Evolutionary conservation across 2,329 filamentous ascomycete genomes (phyloP).

Genomic region (Alternaria sp.): DNA sequence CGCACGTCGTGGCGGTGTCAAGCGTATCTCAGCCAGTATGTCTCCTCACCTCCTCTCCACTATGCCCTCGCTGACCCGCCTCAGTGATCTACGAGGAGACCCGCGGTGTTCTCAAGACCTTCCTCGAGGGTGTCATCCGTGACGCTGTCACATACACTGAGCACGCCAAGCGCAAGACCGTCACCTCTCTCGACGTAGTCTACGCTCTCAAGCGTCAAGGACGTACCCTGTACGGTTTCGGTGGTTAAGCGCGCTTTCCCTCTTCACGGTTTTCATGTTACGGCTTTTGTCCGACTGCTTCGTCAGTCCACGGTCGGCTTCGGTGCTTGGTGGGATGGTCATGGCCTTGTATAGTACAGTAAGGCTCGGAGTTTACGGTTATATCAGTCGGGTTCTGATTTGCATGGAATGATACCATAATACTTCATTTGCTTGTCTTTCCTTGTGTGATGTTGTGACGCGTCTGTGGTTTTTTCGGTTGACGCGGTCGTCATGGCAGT

Average conservation of each 20-base stretch:
- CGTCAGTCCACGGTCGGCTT: conserved; percentile 64
- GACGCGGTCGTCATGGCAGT: not conserved
- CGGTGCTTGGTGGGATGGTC: conserved; percentile 58
- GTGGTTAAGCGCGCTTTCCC: conserved; percentile 69
- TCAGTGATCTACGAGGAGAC: conserved; percentile 81
- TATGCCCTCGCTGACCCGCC: conserved; percentile 35
- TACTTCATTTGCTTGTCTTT: conserved; percentile 17
- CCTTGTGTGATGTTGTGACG: conserved; percentile 17
- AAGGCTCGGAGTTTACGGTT: conserved; percentile 48
- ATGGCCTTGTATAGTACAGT: conserved; percentile 45
- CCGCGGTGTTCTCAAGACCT: conserved; percentile 78
- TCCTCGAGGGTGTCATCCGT: conserved; percentile 79
- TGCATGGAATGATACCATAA: conserved; percentile 50
- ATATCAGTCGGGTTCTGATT: conserved; percentile 41
- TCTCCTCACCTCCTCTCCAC: conserved; percentile 19
- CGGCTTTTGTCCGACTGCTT: conserved; percentile 41
- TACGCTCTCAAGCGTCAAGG: conserved; percentile 71
- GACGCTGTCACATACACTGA: conserved; percentile 81
- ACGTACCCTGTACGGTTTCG: conserved; percentile 84
- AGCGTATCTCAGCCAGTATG: conserved; percentile 62
- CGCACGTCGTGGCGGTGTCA: conserved; percentile 63
- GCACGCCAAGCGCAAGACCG: conserved; percentile 83
- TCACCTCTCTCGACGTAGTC: conserved; percentile 72
- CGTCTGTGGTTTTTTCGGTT: not conserved
- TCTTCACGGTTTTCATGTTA: conserved; percentile 47